Evolutionary conservation across 371 early-diverging fungal species (phyloP).

Genomic region (Fennellomyces sp.): DNA sequence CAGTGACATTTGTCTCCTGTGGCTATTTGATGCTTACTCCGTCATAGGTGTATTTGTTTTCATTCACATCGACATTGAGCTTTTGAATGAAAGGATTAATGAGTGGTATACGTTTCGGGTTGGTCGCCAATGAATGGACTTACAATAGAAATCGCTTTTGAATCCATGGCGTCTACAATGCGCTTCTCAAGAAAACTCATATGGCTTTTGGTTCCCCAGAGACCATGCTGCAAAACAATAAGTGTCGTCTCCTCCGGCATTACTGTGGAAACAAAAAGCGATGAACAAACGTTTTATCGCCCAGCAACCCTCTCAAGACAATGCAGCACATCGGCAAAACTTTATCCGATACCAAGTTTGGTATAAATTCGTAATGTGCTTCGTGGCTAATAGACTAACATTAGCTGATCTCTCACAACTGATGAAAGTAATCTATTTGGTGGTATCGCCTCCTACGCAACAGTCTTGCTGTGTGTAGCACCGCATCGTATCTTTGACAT

Average conservation of each 20-base stretch:
- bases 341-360: no score
- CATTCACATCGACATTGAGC: conserved; percentile 60
- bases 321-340: no score
- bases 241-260: conserved; percentile 12
- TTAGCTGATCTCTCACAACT: no score
- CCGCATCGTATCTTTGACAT: no score
- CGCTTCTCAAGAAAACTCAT: conserved; percentile 47
- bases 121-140: background rate
- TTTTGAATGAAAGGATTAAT: conserved; percentile 9
- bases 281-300: no score
- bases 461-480: no score
- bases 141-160: conserved; percentile 35
- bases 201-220: conserved; percentile 68
- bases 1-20: background rate
- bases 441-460: no score
- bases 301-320: no score
- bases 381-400: no score
- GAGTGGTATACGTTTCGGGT: background rate
- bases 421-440: no score
- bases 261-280: no score
- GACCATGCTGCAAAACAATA: conserved; percentile 65
- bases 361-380: no score
- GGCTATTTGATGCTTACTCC: conserved; percentile 28
- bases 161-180: conserved; percentile 32
- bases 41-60: conserved; percentile 64